Conservation (phyloP, 1,139 yeast genomes). For the Spencermartinsiella ligniputridi region DNA sequence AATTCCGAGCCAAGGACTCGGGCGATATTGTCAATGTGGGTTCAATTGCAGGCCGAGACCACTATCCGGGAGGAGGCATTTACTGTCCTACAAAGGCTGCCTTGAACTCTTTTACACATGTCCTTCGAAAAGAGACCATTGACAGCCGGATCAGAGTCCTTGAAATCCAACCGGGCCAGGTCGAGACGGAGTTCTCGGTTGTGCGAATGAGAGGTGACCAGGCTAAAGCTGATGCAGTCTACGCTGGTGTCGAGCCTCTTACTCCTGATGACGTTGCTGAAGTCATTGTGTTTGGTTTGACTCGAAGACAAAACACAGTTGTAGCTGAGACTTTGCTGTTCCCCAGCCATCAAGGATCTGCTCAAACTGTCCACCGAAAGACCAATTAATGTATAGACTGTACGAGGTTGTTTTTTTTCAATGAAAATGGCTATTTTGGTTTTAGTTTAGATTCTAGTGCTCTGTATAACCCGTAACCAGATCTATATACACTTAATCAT, state of each 20-base stretch:
- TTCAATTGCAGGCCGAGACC: constrained; percentile 83
- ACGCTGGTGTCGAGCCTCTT: constrained; percentile 68
- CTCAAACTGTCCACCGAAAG: constrained; percentile 49
- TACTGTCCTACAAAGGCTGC: constrained; percentile 91
- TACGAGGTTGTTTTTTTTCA: background rate
- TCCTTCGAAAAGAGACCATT: constrained; percentile 74
- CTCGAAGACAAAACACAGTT: constrained; percentile 71
- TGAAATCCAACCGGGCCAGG: constrained; percentile 85
- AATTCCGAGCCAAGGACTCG: constrained; percentile 50
- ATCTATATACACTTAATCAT: background rate
- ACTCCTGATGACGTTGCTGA: constrained; percentile 80
- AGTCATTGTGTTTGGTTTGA: constrained; percentile 49
- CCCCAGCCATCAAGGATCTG: constrained; percentile 75
- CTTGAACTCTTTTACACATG: constrained; percentile 67
- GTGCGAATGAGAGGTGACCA: constrained; percentile 73
- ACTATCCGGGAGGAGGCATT: constrained; percentile 80
- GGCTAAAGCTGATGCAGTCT: constrained; percentile 64
- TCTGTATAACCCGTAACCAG: too few species aligned
- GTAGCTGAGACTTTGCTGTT: constrained; percentile 74
- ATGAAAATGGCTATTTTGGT: background rate
- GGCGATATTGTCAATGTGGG: constrained; percentile 86
- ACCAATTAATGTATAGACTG: too few species aligned
- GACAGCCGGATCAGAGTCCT: constrained; percentile 70
- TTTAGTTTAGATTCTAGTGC: background rate
- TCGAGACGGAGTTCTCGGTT: constrained; percentile 79